Percentiles rank a stretch among this genome's conserved stretches.
Conservation (phyloP, 441 rosid species). For the Adansonia gregorii region DNA sequence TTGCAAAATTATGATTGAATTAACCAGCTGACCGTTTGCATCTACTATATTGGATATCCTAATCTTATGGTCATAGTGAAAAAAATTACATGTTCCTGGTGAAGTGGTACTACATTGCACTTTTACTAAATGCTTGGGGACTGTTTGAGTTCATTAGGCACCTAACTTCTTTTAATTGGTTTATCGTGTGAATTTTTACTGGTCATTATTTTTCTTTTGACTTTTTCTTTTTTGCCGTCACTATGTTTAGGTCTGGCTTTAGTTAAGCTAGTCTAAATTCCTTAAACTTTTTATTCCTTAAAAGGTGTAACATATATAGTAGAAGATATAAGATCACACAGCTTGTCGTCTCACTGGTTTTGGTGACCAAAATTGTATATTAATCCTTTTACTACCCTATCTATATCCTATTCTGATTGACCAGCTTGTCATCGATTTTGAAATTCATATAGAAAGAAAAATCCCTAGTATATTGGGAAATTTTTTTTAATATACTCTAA, state of each 20-base stretch:
- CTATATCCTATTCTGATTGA: background rate
- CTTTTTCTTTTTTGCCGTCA: background rate
- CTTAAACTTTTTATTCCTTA: background rate
- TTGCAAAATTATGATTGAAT: background rate
- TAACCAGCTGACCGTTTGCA: background rate
- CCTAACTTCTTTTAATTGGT: background rate
- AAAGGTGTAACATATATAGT: background rate
- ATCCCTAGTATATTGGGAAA: background rate
- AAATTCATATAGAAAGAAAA: conserved; percentile 2
- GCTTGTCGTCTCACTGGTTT: background rate
- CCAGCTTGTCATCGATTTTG: background rate
- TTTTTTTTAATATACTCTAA: conserved; percentile 5
- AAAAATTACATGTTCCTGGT: background rate
- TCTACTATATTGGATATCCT: background rate
- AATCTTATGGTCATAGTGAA: background rate
- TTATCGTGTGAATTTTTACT: background rate
- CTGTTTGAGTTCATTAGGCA: background rate
- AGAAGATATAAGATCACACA: conserved; percentile 5
- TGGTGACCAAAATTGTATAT: background rate
- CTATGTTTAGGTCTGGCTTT: background rate
- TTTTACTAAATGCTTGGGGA: background rate
- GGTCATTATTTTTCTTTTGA: background rate
- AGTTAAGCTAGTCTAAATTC: background rate
- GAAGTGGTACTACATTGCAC: background rate
- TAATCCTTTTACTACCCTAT: conserved; percentile 10